Base-by-base conservation (phyloP, 192 early-diverging fungal species). In the Linnemannia hyalina region DNA sequence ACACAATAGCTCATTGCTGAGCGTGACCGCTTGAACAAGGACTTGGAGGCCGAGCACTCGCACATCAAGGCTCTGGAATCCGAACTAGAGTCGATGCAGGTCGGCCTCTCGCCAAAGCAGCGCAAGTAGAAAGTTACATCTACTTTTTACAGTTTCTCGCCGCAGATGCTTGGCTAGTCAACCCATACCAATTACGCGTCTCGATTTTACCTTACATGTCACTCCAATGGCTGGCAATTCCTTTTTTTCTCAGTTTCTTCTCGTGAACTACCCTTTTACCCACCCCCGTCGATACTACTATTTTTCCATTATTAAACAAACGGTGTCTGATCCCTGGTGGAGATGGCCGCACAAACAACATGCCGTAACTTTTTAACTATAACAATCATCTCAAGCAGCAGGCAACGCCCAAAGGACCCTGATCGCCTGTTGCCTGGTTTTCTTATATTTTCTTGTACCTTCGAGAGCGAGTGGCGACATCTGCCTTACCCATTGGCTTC, bases 11-110 rank as follows among this genome's bases (percentile, higher is more conserved):
- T 97, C 20, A 98, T 99, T 91, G 95, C 95, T 81, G 99, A 99
- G 89, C 95, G 99, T 74, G 99, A 99, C 88, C 96, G 98, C 77
- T 92, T 99, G 60, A 99, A 99, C 93, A 97, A 98, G 88, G 99
- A 99, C 76, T 93, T 99, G 73, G 99, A 99, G 90, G 91, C 95
- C 72, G 95, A 98, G 88, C 99, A 99, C 88, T 92, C 94, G 78
- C 93, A 95, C 47, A 98, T 99, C 83, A 99, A 99, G 93, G 89
- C 94, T 80, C 91, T 99, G 76, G 97, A 99, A 87, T 92, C 92
- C 81, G 98, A 99, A 80, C 87, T 97, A 76, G 93, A 94, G 75
- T 35, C 77, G 13, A 81, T 91, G 82, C 89, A 89, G 75, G 81
- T 78, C 6, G 85, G 78, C 38, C 76, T 87, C 32, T 88, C 88